Evolutionary conservation across 2,329 filamentous ascomycete species (phyloP).

Genomic region (Emmonsia crescens): DNA sequence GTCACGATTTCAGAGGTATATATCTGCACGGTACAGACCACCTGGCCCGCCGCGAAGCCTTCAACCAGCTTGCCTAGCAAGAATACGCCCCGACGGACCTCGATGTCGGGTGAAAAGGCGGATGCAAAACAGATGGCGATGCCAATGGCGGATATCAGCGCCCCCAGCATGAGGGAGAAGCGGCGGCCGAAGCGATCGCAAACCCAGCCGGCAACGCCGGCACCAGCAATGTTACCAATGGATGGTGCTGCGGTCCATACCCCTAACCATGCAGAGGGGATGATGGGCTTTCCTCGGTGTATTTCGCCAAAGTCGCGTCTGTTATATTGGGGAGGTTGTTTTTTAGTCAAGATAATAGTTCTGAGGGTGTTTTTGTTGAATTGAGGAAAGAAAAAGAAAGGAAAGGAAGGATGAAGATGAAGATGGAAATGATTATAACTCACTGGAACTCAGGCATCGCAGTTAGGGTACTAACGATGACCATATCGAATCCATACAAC

Average conservation of each 20-base stretch:
- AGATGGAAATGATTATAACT: constrained; percentile 1
- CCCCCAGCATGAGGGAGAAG: constrained; percentile 26
- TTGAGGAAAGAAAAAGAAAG: too few relatives aligned
- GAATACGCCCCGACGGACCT: constrained; percentile 30
- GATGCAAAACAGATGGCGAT: constrained; percentile 29
- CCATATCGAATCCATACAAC: constrained; percentile 14
- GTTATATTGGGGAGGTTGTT: constrained; percentile 7
- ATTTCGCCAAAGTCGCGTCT: constrained; percentile 25
- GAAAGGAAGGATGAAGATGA: not conserved
- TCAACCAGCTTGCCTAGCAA: constrained; percentile 38
- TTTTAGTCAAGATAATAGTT: not conserved
- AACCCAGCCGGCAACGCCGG: constrained; percentile 29
- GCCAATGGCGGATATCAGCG: constrained; percentile 27
- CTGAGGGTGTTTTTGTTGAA: constrained; percentile 1
- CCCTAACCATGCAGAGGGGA: constrained; percentile 36
- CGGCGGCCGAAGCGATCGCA: constrained; percentile 34
- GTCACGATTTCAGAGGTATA: constrained; percentile 44
- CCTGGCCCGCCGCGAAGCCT: constrained; percentile 36
- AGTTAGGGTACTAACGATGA: constrained; percentile 13
- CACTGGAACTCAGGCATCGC: constrained; percentile 15
- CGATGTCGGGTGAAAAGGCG: constrained; percentile 20
- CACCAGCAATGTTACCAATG: constrained; percentile 31
- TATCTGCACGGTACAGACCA: constrained; percentile 36
- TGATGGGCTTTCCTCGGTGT: constrained; percentile 24
- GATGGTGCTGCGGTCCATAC: constrained; percentile 35